phyloP scores from a whole-genome alignment of 345 rosid species.

The Hibiscus mutabilis region DNA sequence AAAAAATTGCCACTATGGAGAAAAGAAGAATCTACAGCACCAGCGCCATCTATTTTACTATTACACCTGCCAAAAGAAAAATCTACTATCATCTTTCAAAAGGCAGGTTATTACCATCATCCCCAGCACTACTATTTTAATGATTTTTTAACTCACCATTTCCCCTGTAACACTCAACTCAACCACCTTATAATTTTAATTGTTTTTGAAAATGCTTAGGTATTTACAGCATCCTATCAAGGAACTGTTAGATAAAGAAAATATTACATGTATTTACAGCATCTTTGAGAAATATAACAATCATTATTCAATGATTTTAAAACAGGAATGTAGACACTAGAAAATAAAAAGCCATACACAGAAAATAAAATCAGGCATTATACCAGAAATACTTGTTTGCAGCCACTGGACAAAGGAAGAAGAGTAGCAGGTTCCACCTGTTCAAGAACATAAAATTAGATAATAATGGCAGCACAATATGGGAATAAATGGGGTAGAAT shows the following conservation, averaged over 20 bases:
- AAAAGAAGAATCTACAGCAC: not conserved
- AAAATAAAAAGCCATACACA: not conserved
- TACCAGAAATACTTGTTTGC: constrained; percentile 99
- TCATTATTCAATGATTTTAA: not conserved
- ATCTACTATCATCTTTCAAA: not conserved
- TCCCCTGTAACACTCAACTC: not conserved
- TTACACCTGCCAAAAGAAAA: not conserved
- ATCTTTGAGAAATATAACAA: not conserved
- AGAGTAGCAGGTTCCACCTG: constrained; percentile 99
- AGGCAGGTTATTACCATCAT: not conserved
- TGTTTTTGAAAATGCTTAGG: not conserved
- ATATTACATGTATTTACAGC: not conserved
- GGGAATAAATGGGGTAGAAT: not conserved
- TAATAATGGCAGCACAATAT: not conserved
- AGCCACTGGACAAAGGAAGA: constrained; percentile 81
- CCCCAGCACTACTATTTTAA: not conserved
- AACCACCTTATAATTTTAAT: not conserved
- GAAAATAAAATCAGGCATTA: not conserved
- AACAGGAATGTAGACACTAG: not conserved
- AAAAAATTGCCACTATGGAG: not conserved
- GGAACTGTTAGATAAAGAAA: not conserved
- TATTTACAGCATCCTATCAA: not conserved
- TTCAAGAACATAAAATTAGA: constrained; percentile 7
- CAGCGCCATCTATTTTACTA: not conserved
- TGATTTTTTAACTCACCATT: not conserved